Base-by-base conservation (phyloP, 495 filamentous ascomycete genomes). In the Evernia prunastri region DNA sequence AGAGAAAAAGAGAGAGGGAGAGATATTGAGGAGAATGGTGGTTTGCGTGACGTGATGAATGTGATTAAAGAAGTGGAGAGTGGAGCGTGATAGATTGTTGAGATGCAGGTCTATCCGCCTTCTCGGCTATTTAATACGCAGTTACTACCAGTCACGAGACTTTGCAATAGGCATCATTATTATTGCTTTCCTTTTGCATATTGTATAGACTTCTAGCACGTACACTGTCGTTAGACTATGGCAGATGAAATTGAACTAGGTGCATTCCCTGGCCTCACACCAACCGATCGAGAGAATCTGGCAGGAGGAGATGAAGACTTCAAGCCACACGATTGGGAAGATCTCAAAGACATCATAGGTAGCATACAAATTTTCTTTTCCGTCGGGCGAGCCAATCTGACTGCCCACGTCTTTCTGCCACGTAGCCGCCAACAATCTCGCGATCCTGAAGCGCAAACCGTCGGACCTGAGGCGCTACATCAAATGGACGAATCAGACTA, bases 401-500 rank as follows among this genome's bases (percentile, higher is more conserved):
- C 35, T 36, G 13, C 49, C 33, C 27, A 56, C 25, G 29, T n/a
- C 40, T 12, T 13, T 27, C 40, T 43, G 3, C 17, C 25, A 33
- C 25, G 42, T 42, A 89, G 86, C 80, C 37, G 77, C 79, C 29
- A 94, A 95, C 72, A 81, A 89, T 54, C 88, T 96, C 68, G 82
- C 80, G 35, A 79, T 86, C 17, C 81, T 97, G 37, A 89, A 89
- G 74, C 84, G 93, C 63, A 86, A 85, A 73, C 93, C 93, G 37
- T 91, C 87, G 65, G 89, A 94, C 71, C 81, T 96, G 13, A 80
- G 84, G 70, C 87, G 89, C 56, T 97, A 97, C 74, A 86, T 94
- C 60, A 74, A 82, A 60, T 96, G 92, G 92, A 85, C 84, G 12
- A 76, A 80, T 61, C 75, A 85, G 56, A 89, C 81, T 58, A 91